Conservation (phyloP, 2,329 filamentous ascomycete genomes). For the Cladophialophora yegresii region DNA sequence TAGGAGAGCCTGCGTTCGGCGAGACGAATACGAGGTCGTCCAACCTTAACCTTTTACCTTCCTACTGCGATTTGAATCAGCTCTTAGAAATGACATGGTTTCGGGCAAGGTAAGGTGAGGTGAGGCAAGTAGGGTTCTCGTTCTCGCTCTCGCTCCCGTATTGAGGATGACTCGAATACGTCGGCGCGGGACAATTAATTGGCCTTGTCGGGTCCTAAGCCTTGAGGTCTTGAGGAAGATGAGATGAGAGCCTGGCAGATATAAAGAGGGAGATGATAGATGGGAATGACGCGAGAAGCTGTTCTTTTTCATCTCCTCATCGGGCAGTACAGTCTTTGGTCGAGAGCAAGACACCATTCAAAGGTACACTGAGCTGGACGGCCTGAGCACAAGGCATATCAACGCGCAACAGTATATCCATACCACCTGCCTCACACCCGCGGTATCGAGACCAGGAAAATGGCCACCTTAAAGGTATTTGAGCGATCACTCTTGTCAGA, state of each 20-base stretch:
- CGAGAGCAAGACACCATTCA: not conserved
- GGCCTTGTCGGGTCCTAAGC: not conserved
- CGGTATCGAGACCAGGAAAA: not conserved
- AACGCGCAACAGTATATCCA: not conserved
- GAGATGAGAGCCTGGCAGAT: not conserved
- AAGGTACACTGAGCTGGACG: not conserved
- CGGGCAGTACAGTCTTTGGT: not conserved
- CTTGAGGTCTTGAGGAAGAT: not conserved
- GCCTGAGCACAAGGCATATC: not conserved
- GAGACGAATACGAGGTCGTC: not conserved
- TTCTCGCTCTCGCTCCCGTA: not conserved
- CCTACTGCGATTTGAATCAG: too few species aligned
- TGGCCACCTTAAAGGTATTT: slow-evolving; percentile 13
- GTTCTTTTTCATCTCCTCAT: not conserved
- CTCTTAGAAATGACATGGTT: not conserved
- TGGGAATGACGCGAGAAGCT: not conserved
- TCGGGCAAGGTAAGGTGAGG: not conserved
- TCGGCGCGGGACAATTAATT: slow-evolving; percentile 10
- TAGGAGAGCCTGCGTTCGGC: too few species aligned
- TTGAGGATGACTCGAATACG: not conserved
- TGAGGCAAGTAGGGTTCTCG: not conserved
- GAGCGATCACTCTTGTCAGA: not conserved
- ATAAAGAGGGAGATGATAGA: not conserved
- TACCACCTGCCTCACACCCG: not conserved
- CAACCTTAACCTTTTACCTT: not conserved